Evolutionary conservation across 2,329 filamentous ascomycete genomes (phyloP).

Genomic region (Phaeoacremonium minimum): DNA sequence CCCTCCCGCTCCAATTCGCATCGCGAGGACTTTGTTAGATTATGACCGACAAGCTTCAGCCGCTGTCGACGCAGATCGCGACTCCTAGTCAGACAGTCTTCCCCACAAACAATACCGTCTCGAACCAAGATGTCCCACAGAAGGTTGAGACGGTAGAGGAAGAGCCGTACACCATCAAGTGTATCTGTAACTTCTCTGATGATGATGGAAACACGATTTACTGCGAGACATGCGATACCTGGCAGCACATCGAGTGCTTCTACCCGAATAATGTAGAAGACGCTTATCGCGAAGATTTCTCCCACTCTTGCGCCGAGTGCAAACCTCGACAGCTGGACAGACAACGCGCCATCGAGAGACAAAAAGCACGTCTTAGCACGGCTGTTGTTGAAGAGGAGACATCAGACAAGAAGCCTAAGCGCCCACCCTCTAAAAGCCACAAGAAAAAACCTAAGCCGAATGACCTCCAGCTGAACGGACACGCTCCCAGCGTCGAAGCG

Average conservation of each 20-base stretch:
- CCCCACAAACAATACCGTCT: constrained; percentile 31
- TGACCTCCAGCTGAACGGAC: constrained; percentile 60
- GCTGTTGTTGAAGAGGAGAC: constrained; percentile 38
- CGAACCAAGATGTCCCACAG: constrained; percentile 34
- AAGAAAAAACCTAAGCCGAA: constrained; percentile 15
- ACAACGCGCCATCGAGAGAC: constrained; percentile 70
- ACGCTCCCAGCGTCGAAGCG: constrained; percentile 52
- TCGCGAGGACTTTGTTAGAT: constrained; percentile 45
- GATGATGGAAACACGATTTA: constrained; percentile 98
- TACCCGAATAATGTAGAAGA: constrained; percentile 71
- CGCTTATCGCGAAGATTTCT: constrained; percentile 65
- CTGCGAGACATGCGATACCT: constrained; percentile 92
- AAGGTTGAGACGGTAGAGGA: constrained; percentile 61
- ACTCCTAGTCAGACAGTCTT: constrained; percentile 46
- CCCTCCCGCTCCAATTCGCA: constrained; percentile 26
- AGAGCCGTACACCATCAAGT: constrained; percentile 93
- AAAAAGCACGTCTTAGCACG: constrained; percentile 51
- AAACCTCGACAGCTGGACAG: constrained; percentile 71
- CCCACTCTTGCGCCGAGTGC: constrained; percentile 89
- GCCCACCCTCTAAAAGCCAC: constrained; percentile 48
- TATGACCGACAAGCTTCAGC: constrained; percentile 58
- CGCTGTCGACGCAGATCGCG: constrained; percentile 51
- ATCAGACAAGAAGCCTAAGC: constrained; percentile 68
- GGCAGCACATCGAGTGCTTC: constrained; percentile 98
- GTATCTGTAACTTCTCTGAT: constrained; percentile 88